These are phyloP conservation scores for Anisogramma anomala DNA, from an alignment of 2,329 filamentous ascomycete species.

Conservation along the genomic window DNA sequence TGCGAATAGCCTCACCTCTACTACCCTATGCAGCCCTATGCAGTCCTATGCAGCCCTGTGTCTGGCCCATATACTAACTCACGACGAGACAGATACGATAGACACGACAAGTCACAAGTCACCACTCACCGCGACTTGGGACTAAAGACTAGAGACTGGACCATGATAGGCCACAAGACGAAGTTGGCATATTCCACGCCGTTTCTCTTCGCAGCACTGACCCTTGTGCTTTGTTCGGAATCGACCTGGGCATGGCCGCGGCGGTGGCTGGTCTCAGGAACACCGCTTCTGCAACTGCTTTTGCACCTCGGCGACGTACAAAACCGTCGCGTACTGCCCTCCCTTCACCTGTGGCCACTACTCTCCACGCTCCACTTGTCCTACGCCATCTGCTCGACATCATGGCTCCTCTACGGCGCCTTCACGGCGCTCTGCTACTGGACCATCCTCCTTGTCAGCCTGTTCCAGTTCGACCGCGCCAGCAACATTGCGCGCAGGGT, in stretches of 20 bases:
- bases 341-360: neutral
- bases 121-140: too few relatives aligned
- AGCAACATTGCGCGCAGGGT: neutral
- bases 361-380: neutral
- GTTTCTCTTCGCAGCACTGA: neutral
- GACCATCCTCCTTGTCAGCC: neutral
- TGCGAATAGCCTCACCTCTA: too few relatives aligned
- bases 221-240: neutral
- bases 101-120: too few relatives aligned
- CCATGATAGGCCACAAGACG: neutral
- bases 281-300: neutral
- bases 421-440: neutral
- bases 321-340: neutral
- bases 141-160: too few relatives aligned
- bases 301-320: neutral
- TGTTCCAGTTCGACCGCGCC: neutral
- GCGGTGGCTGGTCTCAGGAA: neutral
- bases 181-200: neutral
- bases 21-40: too few relatives aligned
- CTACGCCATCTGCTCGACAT: neutral
- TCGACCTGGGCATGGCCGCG: neutral
- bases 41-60: too few relatives aligned
- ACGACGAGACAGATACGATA: too few relatives aligned
- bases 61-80: too few relatives aligned
- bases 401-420: neutral